Evolutionary conservation across 2,329 filamentous ascomycete genomes (phyloP), one percentile per base, ranked within the genome.

Genomic region (Ilyonectria destructans): DNA sequence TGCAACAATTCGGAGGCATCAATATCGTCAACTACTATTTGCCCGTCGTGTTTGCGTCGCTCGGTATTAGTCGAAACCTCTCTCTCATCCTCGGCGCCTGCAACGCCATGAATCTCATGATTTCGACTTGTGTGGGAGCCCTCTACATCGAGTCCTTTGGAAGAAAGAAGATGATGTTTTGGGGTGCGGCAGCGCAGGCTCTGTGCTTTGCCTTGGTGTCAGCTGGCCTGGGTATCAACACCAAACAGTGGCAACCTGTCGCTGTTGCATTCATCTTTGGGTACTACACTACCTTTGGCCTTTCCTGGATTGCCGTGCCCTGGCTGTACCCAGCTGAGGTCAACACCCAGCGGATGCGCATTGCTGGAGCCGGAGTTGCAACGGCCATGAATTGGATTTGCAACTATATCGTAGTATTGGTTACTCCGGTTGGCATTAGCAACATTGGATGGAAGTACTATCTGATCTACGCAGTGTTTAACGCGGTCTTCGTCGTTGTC

Each of bases 371-470:
- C 0, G 65, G 62, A 5, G 55, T 74, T 15, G 72, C 69, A 10
- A 71, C 65, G 4, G 71, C 67, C 15, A 72, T 69, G 0, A 74
- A 72, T 26, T 74, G 68, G 68, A 72, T 76, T 23, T 74, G 69
- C 45, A 77, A 76, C 37, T 75, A 74, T 13, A 70, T 77, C 13
- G 67, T 81, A 12, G 80, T 82, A 17, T 71, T 81, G 55, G 79
- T 83, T 58, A 83, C 80, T 0, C 80, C 81, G 0, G 75, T 78
- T 12, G 79, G 76, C 4, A 81, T 81, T 57, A 75, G 82, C 19
- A 85, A 83, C 21, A 79, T 89, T 0, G 82, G 82, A 1, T 89
- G 85, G 81, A 82, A 81, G 45, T 88, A 85, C 74, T 89, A 83
- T 78, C 82, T 89, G 37, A 82, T 89, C 59, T 89, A 83, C 80